Evolutionary conservation across 768 basidiomycete species (phyloP).

Genomic region (Tylopilus balloui): DNA sequence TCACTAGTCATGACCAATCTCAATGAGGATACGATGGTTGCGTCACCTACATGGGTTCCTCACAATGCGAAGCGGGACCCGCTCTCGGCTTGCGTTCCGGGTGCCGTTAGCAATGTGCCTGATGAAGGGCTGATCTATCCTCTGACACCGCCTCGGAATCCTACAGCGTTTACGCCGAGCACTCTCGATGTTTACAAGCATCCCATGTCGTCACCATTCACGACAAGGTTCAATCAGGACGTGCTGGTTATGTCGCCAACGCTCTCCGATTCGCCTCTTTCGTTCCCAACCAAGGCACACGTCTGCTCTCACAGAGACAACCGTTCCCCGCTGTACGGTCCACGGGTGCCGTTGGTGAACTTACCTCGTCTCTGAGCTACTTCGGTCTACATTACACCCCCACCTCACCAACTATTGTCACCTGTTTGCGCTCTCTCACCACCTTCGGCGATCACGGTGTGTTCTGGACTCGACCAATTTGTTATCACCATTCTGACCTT

Average conservation of each 20-base stretch:
- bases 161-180: no score
- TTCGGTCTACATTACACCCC: background rate
- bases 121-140: constrained; percentile 7
- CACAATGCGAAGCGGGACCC: no score
- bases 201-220: background rate
- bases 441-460: constrained; percentile 1
- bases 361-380: constrained; percentile 3
- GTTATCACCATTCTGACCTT: background rate
- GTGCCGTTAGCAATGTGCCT: no score
- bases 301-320: constrained; percentile 3
- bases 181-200: background rate
- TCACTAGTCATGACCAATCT: background rate
- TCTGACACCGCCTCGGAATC: background rate
- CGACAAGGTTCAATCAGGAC: background rate
- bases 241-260: background rate
- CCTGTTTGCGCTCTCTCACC: constrained; percentile 4
- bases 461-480: background rate
- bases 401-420: constrained; percentile 13
- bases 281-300: background rate
- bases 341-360: background rate
- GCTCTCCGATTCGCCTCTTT: background rate
- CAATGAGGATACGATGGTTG: no score
- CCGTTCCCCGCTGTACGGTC: background rate
- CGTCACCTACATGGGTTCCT: no score
- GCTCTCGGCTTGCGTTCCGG: no score